A percentile compares a stretch with the other conserved stretches of the same genome.
Evolutionary conservation across 2,329 filamentous ascomycete genomes (phyloP).

Genomic region (Cladorrhinum sp.): DNA sequence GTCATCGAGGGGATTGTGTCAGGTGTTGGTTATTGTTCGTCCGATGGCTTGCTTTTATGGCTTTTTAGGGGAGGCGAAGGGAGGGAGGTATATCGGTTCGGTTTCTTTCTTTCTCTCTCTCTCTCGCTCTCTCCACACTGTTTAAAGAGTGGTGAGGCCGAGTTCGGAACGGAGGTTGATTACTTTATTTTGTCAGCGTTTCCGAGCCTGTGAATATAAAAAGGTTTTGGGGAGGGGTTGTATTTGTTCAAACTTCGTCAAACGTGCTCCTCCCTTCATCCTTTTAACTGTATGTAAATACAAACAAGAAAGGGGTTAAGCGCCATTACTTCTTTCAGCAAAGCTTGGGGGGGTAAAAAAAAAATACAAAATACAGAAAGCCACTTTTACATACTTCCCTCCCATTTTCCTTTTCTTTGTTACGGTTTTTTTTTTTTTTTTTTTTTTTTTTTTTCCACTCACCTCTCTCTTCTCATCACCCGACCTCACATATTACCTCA

Average conservation of each 20-base stretch:
- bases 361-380: too few species aligned
- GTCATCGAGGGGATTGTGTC: neutral
- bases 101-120: too few species aligned
- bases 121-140: too few species aligned
- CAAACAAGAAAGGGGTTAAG: neutral
- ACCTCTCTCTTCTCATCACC: neutral
- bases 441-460: neutral
- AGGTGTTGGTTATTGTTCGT: neutral
- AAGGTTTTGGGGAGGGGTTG: too few species aligned
- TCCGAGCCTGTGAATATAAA: too few species aligned
- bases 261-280: too few species aligned
- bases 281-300: too few species aligned
- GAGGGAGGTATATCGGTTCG: too few species aligned
- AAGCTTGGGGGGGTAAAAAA: neutral
- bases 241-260: too few species aligned
- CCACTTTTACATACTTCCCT: neutral
- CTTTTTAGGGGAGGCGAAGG: too few species aligned
- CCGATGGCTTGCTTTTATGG: neutral
- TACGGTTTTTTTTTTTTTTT: neutral
- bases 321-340: neutral
- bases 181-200: neutral
- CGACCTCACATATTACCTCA: neutral
- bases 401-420: neutral
- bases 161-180: neutral
- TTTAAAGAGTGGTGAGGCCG: too few species aligned